These are phyloP conservation scores for Coemansia sp. DNA, from an alignment of 192 early-diverging fungal species.

Conservation along the genomic window DNA sequence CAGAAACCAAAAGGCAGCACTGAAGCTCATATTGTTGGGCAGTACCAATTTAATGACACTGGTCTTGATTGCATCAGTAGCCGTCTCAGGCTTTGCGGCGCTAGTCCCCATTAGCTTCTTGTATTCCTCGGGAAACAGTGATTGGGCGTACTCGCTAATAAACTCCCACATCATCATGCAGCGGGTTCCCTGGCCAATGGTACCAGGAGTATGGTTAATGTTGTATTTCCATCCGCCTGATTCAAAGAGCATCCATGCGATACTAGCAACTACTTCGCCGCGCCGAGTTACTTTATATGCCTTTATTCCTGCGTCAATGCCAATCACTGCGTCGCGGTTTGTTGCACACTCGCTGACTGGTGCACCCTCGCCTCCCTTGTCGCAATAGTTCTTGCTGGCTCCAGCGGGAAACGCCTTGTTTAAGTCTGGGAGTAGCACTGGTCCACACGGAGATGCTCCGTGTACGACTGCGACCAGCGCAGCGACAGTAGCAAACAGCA, in stretches of 20 bases:
- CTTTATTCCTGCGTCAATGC: slow-evolving; percentile 25
- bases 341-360: slow-evolving; percentile 23
- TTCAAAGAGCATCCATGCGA: slow-evolving; percentile 37
- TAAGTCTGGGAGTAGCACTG: slow-evolving; percentile 4
- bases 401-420: neutral
- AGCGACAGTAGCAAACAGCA: neutral
- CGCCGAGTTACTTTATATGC: slow-evolving; percentile 33
- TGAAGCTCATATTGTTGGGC: slow-evolving; percentile 33
- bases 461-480: neutral
- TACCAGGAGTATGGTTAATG: slow-evolving; percentile 22
- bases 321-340: slow-evolving; percentile 21
- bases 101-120: neutral
- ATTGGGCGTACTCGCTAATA: slow-evolving; percentile 29
- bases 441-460: neutral
- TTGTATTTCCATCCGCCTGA: slow-evolving; percentile 37
- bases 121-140: slow-evolving; percentile 22
- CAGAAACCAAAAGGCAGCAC: slow-evolving; percentile 42
- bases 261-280: slow-evolving; percentile 32
- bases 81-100: neutral
- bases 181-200: slow-evolving; percentile 32
- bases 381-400: neutral
- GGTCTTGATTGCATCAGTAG: slow-evolving; percentile 6
- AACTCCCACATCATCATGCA: slow-evolving; percentile 39
- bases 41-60: slow-evolving; percentile 26
- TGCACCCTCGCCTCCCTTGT: neutral